Percentiles rank a stretch among this genome's conserved stretches.
These are phyloP conservation scores for Alternaria gaisen DNA, from an alignment of 2,329 filamentous ascomycete genomes.

Conservation along the genomic window DNA sequence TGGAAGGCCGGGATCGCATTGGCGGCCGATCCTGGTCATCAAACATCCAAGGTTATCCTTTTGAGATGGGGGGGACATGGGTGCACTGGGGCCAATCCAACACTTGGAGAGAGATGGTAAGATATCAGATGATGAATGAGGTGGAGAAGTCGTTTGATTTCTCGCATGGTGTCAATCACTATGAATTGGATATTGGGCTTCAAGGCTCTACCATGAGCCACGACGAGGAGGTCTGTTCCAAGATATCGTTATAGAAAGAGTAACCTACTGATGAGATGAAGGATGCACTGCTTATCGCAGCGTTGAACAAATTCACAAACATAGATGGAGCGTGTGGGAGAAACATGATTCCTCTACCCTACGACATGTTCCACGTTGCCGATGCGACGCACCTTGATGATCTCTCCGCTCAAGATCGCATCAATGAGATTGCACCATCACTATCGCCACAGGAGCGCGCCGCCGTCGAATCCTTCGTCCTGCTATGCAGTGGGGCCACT, in stretches of 20 bases:
- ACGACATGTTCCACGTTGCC: constrained; percentile 38
- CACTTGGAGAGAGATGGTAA: constrained; percentile 52
- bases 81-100: constrained; percentile 40
- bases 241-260: too few relatives aligned
- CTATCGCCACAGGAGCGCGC: constrained; percentile 55
- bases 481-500: constrained; percentile 56
- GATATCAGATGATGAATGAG: constrained; percentile 54
- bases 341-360: constrained; percentile 54
- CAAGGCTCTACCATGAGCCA: constrained; percentile 51
- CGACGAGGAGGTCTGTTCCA: constrained; percentile 48
- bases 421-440: constrained; percentile 52
- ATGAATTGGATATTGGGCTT: constrained; percentile 47
- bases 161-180: constrained; percentile 55
- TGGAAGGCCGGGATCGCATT: constrained; percentile 55
- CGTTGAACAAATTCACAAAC: constrained; percentile 57
- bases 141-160: constrained; percentile 51
- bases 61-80: constrained; percentile 58
- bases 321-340: constrained; percentile 55
- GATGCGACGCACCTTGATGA: constrained; percentile 18
- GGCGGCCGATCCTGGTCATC: constrained; percentile 56
- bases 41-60: constrained; percentile 41
- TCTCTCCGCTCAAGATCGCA: constrained; percentile 53
- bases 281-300: constrained; percentile 29
- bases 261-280: constrained; percentile 26
- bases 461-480: constrained; percentile 53